Conservation (phyloP, 129 eudicot genomes). For the Arctium lappa region DNA sequence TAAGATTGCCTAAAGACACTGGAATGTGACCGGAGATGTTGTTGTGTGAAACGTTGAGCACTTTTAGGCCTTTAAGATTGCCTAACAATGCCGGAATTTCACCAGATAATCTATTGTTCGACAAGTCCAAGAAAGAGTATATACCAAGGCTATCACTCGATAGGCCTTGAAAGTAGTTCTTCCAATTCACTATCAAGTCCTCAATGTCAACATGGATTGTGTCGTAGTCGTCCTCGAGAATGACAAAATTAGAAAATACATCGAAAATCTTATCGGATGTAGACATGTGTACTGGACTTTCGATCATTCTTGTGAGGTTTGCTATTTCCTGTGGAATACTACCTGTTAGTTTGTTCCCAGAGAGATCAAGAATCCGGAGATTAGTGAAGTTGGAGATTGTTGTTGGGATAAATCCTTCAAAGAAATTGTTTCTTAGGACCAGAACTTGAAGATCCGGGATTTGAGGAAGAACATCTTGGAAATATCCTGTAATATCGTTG, state of each 20-base stretch:
- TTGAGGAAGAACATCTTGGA: slow-evolving; percentile 19
- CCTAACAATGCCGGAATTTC: background rate
- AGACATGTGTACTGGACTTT: slow-evolving; percentile 6
- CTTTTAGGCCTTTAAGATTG: background rate
- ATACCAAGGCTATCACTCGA: background rate
- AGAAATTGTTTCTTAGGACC: slow-evolving; percentile 33
- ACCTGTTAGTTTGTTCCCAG: slow-evolving; percentile 23
- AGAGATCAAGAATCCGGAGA: slow-evolving; percentile 39
- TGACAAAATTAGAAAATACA: too few relatives aligned
- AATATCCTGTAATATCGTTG: slow-evolving; percentile 28
- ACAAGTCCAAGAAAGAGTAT: background rate
- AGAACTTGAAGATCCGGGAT: slow-evolving; percentile 26
- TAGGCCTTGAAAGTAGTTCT: background rate
- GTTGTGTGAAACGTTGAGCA: background rate
- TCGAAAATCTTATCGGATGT: background rate
- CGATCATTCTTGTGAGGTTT: slow-evolving; percentile 28
- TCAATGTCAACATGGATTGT: too few relatives aligned
- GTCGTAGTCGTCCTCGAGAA: too few relatives aligned
- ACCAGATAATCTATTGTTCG: background rate
- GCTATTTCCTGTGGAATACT: slow-evolving; percentile 24
- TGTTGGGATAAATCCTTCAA: slow-evolving; percentile 33
- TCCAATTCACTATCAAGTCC: background rate
- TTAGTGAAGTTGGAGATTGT: slow-evolving; percentile 25
- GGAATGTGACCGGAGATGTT: background rate
- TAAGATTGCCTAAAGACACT: background rate